Conservation (phyloP, 768 basidiomycete genomes). For the Mrakia frigida region DNA sequence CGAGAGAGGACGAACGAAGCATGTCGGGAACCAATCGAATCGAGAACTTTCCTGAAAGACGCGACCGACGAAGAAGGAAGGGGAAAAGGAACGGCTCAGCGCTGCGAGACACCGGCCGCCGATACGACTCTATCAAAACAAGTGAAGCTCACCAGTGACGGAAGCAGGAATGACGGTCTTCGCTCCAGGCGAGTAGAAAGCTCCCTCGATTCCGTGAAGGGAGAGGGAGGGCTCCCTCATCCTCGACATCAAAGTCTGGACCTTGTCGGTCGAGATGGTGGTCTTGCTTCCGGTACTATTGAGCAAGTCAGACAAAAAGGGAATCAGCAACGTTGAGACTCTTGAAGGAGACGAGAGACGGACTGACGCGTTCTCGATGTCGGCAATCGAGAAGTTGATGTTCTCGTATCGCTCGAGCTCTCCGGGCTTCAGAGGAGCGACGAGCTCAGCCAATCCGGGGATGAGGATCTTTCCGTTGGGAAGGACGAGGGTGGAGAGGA, state of each 20-base stretch:
- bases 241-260: slow-evolving; percentile 71
- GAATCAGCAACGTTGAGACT: no score
- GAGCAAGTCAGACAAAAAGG: background rate
- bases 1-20: slow-evolving; percentile 38
- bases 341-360: background rate
- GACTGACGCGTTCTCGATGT: slow-evolving; percentile 22
- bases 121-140: no score
- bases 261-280: slow-evolving; percentile 71
- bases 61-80: background rate
- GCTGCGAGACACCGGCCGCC: no score
- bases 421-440: slow-evolving; percentile 62
- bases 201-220: slow-evolving; percentile 92
- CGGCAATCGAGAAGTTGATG: slow-evolving; percentile 34
- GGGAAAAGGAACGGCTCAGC: background rate
- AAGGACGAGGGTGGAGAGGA: slow-evolving; percentile 79
- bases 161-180: slow-evolving; percentile 89
- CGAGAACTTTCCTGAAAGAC: slow-evolving; percentile 78
- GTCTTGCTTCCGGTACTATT: slow-evolving; percentile 48
- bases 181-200: slow-evolving; percentile 72
- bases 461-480: slow-evolving; percentile 75
- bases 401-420: slow-evolving; percentile 57
- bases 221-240: slow-evolving; percentile 85
- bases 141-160: slow-evolving; percentile 46
- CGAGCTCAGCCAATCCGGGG: slow-evolving; percentile 82
- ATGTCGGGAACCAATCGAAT: slow-evolving; percentile 89